These are phyloP conservation scores for Aspergillus olivimuriae DNA, from an alignment of 495 filamentous ascomycete genomes.

Conservation along the genomic window DNA sequence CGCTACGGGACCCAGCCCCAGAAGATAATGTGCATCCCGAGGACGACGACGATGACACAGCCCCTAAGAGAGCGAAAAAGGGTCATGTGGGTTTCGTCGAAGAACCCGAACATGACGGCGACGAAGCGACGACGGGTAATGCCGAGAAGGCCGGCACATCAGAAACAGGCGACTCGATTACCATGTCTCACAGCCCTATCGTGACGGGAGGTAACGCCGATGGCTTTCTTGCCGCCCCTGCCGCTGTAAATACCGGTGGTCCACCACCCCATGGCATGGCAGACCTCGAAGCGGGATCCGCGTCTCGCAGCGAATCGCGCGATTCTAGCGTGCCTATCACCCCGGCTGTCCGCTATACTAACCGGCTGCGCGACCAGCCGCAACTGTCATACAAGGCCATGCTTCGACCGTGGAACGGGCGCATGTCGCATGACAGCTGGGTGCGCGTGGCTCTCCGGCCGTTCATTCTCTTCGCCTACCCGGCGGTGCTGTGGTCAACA, in stretches of 20 bases:
- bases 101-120: constrained; percentile 15
- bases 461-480: constrained; percentile 81
- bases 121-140: neutral
- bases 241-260: constrained; percentile 2
- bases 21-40: too few relatives aligned
- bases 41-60: constrained; percentile 1
- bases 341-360: constrained; percentile 47
- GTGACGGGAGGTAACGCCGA: too few relatives aligned
- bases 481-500: constrained; percentile 84
- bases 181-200: too few relatives aligned
- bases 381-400: constrained; percentile 63
- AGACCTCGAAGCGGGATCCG: constrained; percentile 20
- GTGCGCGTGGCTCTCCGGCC: constrained; percentile 67
- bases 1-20: too few relatives aligned
- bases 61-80: constrained; percentile 23
- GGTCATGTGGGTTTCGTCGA: constrained; percentile 54
- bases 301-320: constrained; percentile 26
- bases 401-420: constrained; percentile 68
- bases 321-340: constrained; percentile 20
- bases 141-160: too few relatives aligned
- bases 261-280: constrained; percentile 19
- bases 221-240: constrained; percentile 5
- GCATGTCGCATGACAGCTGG: constrained; percentile 75
- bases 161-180: too few relatives aligned
- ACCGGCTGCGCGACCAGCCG: constrained; percentile 50